phyloP scores from a whole-genome alignment of 2,329 filamentous ascomycete species.

The Rhynchosporium secalis region DNA sequence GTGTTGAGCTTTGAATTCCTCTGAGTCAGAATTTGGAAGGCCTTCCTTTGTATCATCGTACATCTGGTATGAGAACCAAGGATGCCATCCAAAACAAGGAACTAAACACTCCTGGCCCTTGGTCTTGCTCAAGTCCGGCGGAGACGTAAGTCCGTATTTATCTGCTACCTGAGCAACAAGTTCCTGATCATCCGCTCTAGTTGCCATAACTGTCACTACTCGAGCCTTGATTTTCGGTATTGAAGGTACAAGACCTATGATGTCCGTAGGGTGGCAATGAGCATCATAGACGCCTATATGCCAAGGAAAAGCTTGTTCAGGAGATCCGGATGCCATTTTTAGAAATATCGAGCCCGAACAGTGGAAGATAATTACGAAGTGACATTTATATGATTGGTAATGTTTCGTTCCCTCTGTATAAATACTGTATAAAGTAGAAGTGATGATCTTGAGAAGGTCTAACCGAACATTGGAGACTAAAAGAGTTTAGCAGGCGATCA shows the following conservation, averaged over 20 bases:
- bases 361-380: too few species aligned
- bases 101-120: conserved; percentile 49
- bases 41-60: conserved; percentile 56
- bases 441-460: background rate
- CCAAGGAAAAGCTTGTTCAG: conserved; percentile 59
- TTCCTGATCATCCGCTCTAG: conserved; percentile 71
- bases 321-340: conserved; percentile 7
- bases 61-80: conserved; percentile 81
- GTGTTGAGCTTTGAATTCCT: conserved; percentile 52
- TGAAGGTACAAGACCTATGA: conserved; percentile 58
- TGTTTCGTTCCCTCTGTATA: too few species aligned
- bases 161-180: conserved; percentile 65
- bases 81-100: conserved; percentile 84
- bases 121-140: conserved; percentile 33
- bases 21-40: conserved; percentile 18
- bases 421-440: too few species aligned
- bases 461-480: background rate
- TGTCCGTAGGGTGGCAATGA: conserved; percentile 84
- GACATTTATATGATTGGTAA: too few species aligned
- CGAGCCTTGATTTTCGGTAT: conserved; percentile 67
- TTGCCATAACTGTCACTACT: conserved; percentile 74
- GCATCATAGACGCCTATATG: conserved; percentile 71
- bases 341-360: too few species aligned
- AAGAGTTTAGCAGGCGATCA: conserved; percentile 1
- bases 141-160: conserved; percentile 49